Evolutionary conservation across 2,329 filamentous ascomycete species (phyloP).

Genomic region (Colletotrichum sp.): DNA sequence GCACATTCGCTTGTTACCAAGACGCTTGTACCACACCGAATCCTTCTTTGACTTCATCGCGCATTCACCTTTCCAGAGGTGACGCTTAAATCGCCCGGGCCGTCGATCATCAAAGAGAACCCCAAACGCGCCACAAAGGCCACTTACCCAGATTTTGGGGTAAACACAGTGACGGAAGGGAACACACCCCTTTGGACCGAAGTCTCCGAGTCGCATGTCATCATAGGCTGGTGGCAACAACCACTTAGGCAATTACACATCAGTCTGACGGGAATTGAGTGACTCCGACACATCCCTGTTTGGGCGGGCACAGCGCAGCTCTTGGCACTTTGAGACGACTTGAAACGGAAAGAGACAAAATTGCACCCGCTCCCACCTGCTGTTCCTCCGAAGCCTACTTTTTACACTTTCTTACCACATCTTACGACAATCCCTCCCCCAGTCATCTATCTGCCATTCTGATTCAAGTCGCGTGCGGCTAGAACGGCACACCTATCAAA

Average conservation of each 20-base stretch:
- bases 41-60: background rate
- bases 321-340: slow-evolving; percentile 12
- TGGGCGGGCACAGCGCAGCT: background rate
- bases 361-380: background rate
- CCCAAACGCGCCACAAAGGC: background rate
- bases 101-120: background rate
- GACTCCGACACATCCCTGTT: slow-evolving; percentile 12
- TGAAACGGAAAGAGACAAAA: slow-evolving; percentile 18
- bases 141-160: background rate
- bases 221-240: slow-evolving; percentile 6
- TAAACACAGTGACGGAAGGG: background rate
- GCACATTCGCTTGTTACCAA: background rate
- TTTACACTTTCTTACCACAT: background rate
- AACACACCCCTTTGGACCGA: background rate
- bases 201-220: background rate
- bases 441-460: background rate
- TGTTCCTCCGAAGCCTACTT: background rate
- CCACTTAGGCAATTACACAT: slow-evolving; percentile 14
- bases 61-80: background rate
- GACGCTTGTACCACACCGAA: background rate
- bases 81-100: background rate
- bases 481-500: background rate
- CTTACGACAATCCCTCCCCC: background rate
- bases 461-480: background rate
- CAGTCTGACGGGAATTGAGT: background rate